These are phyloP conservation scores for Paraphaeosphaeria sporulosa DNA, from an alignment of 2,329 filamentous ascomycete species.

Conservation along the genomic window DNA sequence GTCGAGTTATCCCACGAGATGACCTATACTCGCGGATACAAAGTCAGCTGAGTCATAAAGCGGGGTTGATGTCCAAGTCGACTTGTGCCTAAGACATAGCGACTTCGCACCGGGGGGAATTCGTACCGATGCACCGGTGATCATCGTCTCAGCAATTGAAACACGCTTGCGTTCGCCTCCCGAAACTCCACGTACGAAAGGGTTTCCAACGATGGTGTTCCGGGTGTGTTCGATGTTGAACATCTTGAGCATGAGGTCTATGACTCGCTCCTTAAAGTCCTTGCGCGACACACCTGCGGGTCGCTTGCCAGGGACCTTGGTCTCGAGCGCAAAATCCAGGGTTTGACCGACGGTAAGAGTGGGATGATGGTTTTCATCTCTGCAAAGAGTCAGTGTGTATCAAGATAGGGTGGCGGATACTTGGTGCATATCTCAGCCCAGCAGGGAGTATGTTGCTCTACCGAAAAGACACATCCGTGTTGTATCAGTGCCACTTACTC, in stretches of 20 bases:
- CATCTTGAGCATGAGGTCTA: conserved; percentile 81
- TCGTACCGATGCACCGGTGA: conserved; percentile 75
- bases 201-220: conserved; percentile 84
- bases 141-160: conserved; percentile 82
- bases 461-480: too few relatives aligned
- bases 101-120: too few relatives aligned
- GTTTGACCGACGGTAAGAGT: conserved; percentile 90
- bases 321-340: conserved; percentile 82
- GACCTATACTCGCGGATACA: too few relatives aligned
- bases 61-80: too few relatives aligned
- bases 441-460: too few relatives aligned
- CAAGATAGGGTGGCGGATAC: too few relatives aligned
- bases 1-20: conserved; percentile 67
- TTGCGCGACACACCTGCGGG: conserved; percentile 74
- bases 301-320: conserved; percentile 82
- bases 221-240: conserved; percentile 92
- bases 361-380: conserved; percentile 82
- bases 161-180: conserved; percentile 83
- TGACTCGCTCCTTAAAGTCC: conserved; percentile 79
- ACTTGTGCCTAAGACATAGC: too few relatives aligned
- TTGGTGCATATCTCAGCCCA: too few relatives aligned
- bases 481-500: conserved; percentile 51
- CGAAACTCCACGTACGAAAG: conserved; percentile 80
- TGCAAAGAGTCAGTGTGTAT: too few relatives aligned
- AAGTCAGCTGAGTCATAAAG: too few relatives aligned